Conservation (phyloP, 345 rosid species). For the Citrus sp. region DNA sequence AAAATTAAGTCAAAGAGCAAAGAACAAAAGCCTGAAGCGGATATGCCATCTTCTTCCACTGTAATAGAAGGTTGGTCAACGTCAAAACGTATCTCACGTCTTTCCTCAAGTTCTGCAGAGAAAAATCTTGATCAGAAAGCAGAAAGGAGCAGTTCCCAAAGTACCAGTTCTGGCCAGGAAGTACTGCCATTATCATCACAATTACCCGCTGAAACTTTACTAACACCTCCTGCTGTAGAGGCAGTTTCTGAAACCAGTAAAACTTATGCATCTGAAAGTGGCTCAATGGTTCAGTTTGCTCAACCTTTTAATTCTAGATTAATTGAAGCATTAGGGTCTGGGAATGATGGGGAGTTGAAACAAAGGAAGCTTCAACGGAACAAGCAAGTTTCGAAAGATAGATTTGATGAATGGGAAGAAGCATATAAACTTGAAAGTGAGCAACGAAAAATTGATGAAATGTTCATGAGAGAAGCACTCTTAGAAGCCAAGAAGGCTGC, state of each 20-base stretch:
- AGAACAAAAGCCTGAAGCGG: slow-evolving; percentile 32
- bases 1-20: slow-evolving; percentile 24
- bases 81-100: slow-evolving; percentile 25
- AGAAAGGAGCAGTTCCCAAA: slow-evolving; percentile 24
- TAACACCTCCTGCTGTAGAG: slow-evolving; percentile 23
- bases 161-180: slow-evolving; percentile 32
- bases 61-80: slow-evolving; percentile 39
- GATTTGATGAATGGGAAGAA: slow-evolving; percentile 98
- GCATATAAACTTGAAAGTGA: slow-evolving; percentile 68
- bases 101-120: slow-evolving; percentile 40
- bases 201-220: slow-evolving; percentile 35
- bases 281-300: slow-evolving; percentile 31
- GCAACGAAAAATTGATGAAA: slow-evolving; percentile 70
- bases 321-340: slow-evolving; percentile 34
- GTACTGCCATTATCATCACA: slow-evolving; percentile 29
- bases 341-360: slow-evolving; percentile 39
- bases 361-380: slow-evolving; percentile 70
- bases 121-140: slow-evolving; percentile 29
- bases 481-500: slow-evolving; percentile 93
- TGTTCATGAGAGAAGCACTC: slow-evolving; percentile 93
- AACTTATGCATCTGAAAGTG: slow-evolving; percentile 31
- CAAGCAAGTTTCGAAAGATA: slow-evolving; percentile 66
- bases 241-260: slow-evolving; percentile 38
- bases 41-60: slow-evolving; percentile 29
- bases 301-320: slow-evolving; percentile 37